A percentile compares a stretch with the other conserved stretches of the same genome.
Evolutionary conservation across 2,329 filamentous ascomycete genomes (phyloP).

Genomic region (Metarhizium robertsii): DNA sequence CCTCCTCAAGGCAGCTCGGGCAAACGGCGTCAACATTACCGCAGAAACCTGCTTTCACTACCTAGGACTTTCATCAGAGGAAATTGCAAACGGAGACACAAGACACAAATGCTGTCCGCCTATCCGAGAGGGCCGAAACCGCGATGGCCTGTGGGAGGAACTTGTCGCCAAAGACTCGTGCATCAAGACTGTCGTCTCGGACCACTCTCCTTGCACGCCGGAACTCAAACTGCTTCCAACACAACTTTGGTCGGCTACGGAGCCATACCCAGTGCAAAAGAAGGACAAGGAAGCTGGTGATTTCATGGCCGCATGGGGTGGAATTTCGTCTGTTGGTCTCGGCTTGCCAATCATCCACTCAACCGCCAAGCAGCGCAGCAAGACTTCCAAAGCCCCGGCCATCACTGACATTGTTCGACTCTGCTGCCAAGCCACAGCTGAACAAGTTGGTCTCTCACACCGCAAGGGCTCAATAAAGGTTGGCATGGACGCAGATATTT

Average conservation of each 20-base stretch:
- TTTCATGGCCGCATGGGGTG: conserved; percentile 95
- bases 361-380: conserved; percentile 53
- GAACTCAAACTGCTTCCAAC: conserved; percentile 80
- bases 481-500: conserved; percentile 80
- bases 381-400: conserved; percentile 33
- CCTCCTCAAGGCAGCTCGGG: conserved; percentile 63
- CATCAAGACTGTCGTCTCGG: conserved; percentile 85
- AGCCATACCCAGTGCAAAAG: background rate
- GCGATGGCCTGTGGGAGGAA: conserved; percentile 81
- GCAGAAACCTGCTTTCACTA: conserved; percentile 97
- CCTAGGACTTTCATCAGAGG: conserved; percentile 72
- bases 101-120: conserved; percentile 93
- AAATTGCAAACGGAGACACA: conserved; percentile 76
- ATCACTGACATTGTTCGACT: conserved; percentile 75
- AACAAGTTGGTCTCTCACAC: conserved; percentile 75
- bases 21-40: conserved; percentile 71
- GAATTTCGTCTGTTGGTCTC: conserved; percentile 87
- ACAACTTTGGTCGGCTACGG: conserved; percentile 35
- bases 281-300: conserved; percentile 47
- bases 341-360: conserved; percentile 88
- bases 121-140: conserved; percentile 72
- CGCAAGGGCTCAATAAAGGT: conserved; percentile 68
- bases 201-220: conserved; percentile 94
- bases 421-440: conserved; percentile 78
- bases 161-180: conserved; percentile 62